Base-by-base conservation (phyloP, 2,329 filamentous ascomycete species). In the Cladobotryum protrusum region DNA sequence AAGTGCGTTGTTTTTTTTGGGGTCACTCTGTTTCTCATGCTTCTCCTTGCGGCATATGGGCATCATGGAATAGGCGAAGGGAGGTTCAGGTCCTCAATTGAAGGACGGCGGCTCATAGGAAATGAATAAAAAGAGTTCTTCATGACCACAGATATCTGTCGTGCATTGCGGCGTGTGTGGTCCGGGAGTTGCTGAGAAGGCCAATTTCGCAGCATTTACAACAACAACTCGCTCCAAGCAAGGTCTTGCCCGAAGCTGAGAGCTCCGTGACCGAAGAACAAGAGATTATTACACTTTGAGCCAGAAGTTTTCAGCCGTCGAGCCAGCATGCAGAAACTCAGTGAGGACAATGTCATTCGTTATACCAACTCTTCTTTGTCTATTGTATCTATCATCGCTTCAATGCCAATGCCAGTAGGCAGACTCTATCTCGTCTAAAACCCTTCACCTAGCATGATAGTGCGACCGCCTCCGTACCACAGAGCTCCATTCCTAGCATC, bases 401-500 rank as follows among this genome's bases (percentile, higher is more conserved):
- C 37, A 13, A 8, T 17, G 17, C 18, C 11, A 29, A 29, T 9
- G 24, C 24, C 24, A 29, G 24, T 29, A 29, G 24, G 24, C 24
- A 9, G 24, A 29, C 24, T n/a, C n/a, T 17, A 39, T 47, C n/a
- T 24, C 37, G 19, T 57, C 56, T 65, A 84, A 61, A 83, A 85
- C 0, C 82, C 82, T 63, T 83, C 81, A 15, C 82, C 82, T 15
- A 76, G 48, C 61, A 76, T 70, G 52, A 95, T 75, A 3, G 82
- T 86, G 55, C 86, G 78, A 1, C 91, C 91, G 20, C 83, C 87
- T 34, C 86, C 92, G 70, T 96, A 96, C 90, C 91, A 97, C 41
- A 96, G 68, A 5, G 77, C 74, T 0, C 92, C 92, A 55, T 78
- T 81, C 41, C 88, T 79, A 52, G 82, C 82, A 61, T 92, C 87